Evolutionary conservation across 2,329 filamentous ascomycete genomes (phyloP), one percentile per base, ranked within the genome.

Genomic region (Pleomassaria siparia): DNA sequence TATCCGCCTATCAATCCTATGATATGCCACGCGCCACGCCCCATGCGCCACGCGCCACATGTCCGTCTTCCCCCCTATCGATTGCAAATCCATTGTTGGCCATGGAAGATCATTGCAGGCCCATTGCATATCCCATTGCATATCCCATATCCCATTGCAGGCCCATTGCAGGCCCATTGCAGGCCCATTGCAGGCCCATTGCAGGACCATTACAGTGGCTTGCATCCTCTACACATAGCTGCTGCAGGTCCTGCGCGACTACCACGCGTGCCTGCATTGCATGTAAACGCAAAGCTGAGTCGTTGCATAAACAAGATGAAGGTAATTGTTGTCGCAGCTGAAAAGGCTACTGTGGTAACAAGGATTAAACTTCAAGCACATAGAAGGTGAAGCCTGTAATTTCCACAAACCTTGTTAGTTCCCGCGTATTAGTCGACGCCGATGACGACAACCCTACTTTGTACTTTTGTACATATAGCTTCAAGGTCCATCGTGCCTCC

Each of bases 1-100:
- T 59, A 58, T 61, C 60, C 25, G 35, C 44, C 44, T 46, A 62
- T 62, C 59, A 53, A 51, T 48, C 41, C 56, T 48, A 59, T 60
- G n/a, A n/a, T n/a, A n/a, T 41, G 43, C 40, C 30, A 25, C 25
- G 18, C 26, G 32, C 32, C 16, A 35, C 32, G 32, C 32, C 32
- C 16, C 32, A 33, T 40, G 36, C 40, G 25, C 24, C 40, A 42
- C 25, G 36, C 36, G n/a, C 8, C n/a, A n/a, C n/a, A n/a, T n/a
- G n/a, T n/a, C n/a, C n/a, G n/a, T n/a, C n/a, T n/a, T n/a, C n/a
- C 13, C 18, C 18, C 35, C 11, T 37, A 37, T 37, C 35, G 35
- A 37, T 37, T 37, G 35, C 35, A 35, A 6, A 16, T n/a, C 7
- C 32, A 16, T 24, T 22, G 18, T 16, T 10, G 15, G 15, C 4